phyloP scores from a whole-genome alignment of 352 stramenopile genomes.

The Pythium pyrilobum region DNA sequence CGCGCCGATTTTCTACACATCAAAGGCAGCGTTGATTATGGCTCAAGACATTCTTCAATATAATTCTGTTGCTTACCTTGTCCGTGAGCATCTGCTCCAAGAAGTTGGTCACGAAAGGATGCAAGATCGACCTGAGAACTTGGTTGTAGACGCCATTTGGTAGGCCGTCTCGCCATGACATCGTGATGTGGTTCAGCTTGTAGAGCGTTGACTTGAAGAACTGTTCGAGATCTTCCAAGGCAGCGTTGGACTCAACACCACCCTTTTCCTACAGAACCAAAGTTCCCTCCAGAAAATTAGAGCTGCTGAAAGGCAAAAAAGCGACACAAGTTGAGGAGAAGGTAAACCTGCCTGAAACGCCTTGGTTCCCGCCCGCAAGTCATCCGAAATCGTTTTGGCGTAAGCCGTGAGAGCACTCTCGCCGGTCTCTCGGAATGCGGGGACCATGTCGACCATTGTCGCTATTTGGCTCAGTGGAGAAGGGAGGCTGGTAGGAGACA shows the following conservation, averaged over 20 bases:
- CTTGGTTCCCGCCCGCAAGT: constrained; percentile 33
- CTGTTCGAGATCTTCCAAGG: constrained; percentile 30
- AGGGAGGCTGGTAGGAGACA: constrained; percentile 33
- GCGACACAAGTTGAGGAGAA: too few species aligned
- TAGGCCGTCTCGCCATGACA: constrained; percentile 63
- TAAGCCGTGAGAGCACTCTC: constrained; percentile 52
- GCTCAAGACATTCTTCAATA: too few species aligned
- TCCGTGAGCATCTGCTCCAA: constrained; percentile 45
- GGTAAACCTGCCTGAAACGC: constrained; percentile 43
- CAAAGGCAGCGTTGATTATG: not conserved
- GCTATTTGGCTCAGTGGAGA: constrained; percentile 46
- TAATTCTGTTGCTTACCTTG: constrained; percentile 35
- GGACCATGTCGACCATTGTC: constrained; percentile 81
- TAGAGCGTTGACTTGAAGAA: constrained; percentile 56
- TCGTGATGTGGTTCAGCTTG: constrained; percentile 55
- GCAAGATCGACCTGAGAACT: constrained; percentile 40
- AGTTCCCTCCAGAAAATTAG: not conserved
- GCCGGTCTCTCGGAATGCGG: constrained; percentile 50
- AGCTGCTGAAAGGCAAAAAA: too few species aligned
- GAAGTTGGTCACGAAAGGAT: constrained; percentile 52
- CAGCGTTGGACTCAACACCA: constrained; percentile 10
- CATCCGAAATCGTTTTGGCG: constrained; percentile 30
- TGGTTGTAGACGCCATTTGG: constrained; percentile 47
- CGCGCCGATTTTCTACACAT: constrained; percentile 12
- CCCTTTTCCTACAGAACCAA: constrained; percentile 3